phyloP scores from a whole-genome alignment of 1,139 yeast species.

The Pneumocystis jirovecii region DNA sequence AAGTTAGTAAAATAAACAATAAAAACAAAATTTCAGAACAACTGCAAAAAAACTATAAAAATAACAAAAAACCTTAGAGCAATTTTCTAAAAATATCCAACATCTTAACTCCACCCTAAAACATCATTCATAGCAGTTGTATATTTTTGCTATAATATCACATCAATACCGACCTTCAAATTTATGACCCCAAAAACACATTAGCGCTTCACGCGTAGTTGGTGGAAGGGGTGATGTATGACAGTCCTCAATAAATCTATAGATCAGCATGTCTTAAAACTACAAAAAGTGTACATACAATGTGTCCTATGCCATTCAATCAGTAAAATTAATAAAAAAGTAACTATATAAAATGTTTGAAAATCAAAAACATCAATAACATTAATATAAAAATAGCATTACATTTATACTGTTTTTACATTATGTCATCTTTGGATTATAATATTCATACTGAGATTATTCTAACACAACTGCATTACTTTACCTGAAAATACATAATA shows the following conservation, averaged over 20 bases:
- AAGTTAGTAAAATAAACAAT: slow-evolving; percentile 42
- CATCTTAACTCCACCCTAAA: not conserved
- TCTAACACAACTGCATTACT: not conserved
- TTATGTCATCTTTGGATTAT: too few species aligned
- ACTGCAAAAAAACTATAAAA: not conserved
- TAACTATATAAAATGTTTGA: too few species aligned
- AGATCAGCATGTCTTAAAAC: slow-evolving; percentile 5
- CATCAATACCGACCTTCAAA: slow-evolving; percentile 6
- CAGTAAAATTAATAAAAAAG: not conserved
- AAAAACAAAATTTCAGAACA: not conserved
- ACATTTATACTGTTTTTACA: too few species aligned
- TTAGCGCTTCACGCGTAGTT: slow-evolving; percentile 19
- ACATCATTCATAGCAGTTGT: not conserved
- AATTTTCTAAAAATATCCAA: too few species aligned
- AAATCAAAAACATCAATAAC: too few species aligned
- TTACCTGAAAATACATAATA: slow-evolving; percentile 42
- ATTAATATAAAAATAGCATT: too few species aligned
- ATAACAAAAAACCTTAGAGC: not conserved
- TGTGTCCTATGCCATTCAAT: slow-evolving; percentile 35
- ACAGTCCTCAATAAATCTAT: slow-evolving; percentile 21
- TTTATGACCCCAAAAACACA: slow-evolving; percentile 28
- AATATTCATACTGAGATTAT: too few species aligned
- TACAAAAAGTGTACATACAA: slow-evolving; percentile 35
- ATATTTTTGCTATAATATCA: slow-evolving; percentile 1
- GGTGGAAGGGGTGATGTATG: slow-evolving; percentile 10